These are phyloP conservation scores for Corymbia calophylla DNA, from an alignment of 441 rosid species.

Conservation along the genomic window DNA sequence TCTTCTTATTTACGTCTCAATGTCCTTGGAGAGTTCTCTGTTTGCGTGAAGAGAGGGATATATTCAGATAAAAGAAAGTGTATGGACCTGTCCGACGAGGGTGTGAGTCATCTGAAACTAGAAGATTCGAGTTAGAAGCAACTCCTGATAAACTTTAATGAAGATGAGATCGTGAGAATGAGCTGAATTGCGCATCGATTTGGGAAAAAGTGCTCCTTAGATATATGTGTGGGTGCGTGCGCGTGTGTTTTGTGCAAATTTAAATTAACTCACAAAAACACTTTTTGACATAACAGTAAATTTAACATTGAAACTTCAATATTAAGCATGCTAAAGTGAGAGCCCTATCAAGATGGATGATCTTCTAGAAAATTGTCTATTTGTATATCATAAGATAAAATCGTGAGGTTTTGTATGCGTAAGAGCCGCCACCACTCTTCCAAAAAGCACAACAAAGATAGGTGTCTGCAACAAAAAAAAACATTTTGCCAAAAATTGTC, in stretches of 20 bases:
- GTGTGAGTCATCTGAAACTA: background rate
- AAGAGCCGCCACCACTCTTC: too few species aligned
- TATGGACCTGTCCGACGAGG: background rate
- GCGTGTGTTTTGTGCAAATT: background rate
- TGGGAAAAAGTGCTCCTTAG: too few species aligned
- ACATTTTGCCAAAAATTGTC: too few species aligned
- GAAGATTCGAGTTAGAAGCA: background rate
- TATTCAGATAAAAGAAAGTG: background rate
- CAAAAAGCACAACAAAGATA: too few species aligned
- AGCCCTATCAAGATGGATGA: background rate
- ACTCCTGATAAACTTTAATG: background rate
- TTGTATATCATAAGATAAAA: background rate
- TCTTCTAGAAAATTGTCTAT: background rate
- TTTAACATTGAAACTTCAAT: background rate
- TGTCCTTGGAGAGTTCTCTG: background rate
- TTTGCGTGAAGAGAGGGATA: background rate
- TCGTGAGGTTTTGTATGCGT: too few species aligned
- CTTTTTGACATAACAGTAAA: rapidly evolving
- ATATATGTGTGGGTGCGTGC: too few species aligned
- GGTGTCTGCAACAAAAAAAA: too few species aligned
- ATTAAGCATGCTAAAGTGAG: background rate
- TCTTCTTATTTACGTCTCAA: background rate
- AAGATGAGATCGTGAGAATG: rapidly evolving
- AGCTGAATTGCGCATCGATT: background rate
- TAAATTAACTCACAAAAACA: background rate